phyloP scores from a whole-genome alignment of 495 filamentous ascomycete genomes.

The Schizothecium vesticola region DNA sequence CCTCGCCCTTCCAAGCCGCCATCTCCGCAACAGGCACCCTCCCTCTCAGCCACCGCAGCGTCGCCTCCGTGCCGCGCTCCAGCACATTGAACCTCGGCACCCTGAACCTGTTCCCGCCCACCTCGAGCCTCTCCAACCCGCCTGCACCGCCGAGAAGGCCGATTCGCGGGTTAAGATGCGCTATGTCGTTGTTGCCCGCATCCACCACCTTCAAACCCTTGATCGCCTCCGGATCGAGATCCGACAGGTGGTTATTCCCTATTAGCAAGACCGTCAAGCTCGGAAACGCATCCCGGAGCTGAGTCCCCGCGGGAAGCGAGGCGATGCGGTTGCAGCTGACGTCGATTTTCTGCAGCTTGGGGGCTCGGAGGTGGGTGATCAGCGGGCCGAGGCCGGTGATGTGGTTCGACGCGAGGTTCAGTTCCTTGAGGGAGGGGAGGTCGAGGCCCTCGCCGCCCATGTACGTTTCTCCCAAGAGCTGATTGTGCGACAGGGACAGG shows the following conservation, averaged over 20 bases:
- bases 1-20: constrained; percentile 40
- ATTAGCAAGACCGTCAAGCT: constrained; percentile 60
- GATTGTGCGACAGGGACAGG: constrained; percentile 76
- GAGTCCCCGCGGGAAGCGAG: constrained; percentile 53
- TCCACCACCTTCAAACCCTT: constrained; percentile 72
- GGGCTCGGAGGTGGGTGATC: constrained; percentile 58
- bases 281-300: constrained; percentile 53
- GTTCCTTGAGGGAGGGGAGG: constrained; percentile 66
- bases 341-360: constrained; percentile 67
- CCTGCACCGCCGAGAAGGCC: constrained; percentile 61
- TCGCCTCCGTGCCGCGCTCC: constrained; percentile 80
- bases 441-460: constrained; percentile 51
- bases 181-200: constrained; percentile 77
- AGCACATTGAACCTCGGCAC: constrained; percentile 84
- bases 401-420: constrained; percentile 66
- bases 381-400: constrained; percentile 62
- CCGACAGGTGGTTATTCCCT: constrained; percentile 68
- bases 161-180: constrained; percentile 66
- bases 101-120: constrained; percentile 75
- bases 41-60: constrained; percentile 77
- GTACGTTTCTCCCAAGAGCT: constrained; percentile 55
- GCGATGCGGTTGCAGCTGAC: constrained; percentile 73
- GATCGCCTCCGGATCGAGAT: constrained; percentile 66
- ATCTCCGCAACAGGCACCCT: constrained; percentile 66
- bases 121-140: constrained; percentile 51